phyloP scores from a whole-genome alignment of 139 green algal genomes.

The Zygnema cylindricum region DNA sequence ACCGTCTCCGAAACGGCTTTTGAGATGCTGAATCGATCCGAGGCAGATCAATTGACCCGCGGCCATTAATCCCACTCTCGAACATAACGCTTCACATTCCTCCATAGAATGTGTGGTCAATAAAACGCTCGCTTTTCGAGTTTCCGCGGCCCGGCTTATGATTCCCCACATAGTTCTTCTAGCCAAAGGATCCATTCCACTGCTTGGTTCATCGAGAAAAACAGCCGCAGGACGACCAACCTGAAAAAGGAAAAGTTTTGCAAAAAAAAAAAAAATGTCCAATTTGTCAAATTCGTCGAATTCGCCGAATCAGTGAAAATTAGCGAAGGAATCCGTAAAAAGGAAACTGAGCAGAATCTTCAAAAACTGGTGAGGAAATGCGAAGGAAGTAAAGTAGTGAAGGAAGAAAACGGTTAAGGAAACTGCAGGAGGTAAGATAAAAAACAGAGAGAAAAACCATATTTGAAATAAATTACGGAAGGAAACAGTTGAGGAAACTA shows the following conservation, averaged over 20 bases:
- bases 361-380: too few species aligned
- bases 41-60: conserved; percentile 77
- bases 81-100: conserved; percentile 90
- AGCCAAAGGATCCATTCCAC: conserved; percentile 84
- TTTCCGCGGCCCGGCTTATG: conserved; percentile 63
- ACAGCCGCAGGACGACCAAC: conserved; percentile 35
- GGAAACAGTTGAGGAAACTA: too few species aligned
- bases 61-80: conserved; percentile 85
- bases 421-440: too few species aligned
- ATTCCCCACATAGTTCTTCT: conserved; percentile 92
- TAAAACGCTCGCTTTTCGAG: conserved; percentile 70
- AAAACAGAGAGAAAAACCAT: too few species aligned
- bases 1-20: conserved; percentile 77
- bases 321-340: too few species aligned
- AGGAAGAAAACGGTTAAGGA: too few species aligned
- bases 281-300: too few species aligned
- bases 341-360: too few species aligned
- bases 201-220: conserved; percentile 57
- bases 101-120: conserved; percentile 91
- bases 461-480: too few species aligned
- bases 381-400: too few species aligned
- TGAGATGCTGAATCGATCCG: conserved; percentile 86
- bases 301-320: neutral
- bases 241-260: too few species aligned
- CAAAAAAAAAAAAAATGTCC: neutral